Conservation (phyloP, 768 basidiomycete genomes). For the Chalciporus piperatus region DNA sequence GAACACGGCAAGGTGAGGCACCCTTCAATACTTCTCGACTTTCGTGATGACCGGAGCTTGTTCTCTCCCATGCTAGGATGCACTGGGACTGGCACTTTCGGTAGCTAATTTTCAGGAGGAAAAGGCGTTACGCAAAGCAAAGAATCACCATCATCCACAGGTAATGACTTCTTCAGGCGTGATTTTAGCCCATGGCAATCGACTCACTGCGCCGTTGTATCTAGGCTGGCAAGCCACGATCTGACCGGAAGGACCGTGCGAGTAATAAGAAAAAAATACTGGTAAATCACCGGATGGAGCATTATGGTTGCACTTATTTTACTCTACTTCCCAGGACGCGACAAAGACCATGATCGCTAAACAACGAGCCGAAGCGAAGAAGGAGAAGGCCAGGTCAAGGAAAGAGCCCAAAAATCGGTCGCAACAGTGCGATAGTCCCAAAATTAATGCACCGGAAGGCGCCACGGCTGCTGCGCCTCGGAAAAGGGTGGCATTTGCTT, state of each 20-base stretch:
- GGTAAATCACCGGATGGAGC: slow-evolving; percentile 30
- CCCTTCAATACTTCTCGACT: slow-evolving; percentile 8
- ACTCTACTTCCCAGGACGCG: slow-evolving; percentile 36
- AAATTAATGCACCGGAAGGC: slow-evolving; percentile 9
- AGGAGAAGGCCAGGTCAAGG: slow-evolving; percentile 35
- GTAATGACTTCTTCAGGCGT: slow-evolving; percentile 22
- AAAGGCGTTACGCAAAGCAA: slow-evolving; percentile 38
- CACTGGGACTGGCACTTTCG: slow-evolving; percentile 43
- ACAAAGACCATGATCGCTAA: slow-evolving; percentile 39
- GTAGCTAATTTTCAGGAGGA: slow-evolving; percentile 48
- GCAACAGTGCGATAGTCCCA: slow-evolving; percentile 11
- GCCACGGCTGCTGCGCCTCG: slow-evolving; percentile 20
- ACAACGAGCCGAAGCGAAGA: slow-evolving; percentile 37
- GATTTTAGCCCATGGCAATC: slow-evolving; percentile 16
- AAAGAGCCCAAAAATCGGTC: slow-evolving; percentile 20
- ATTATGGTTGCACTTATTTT: slow-evolving; percentile 9
- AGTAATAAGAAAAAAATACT: slow-evolving; percentile 37
- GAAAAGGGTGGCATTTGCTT: slow-evolving; percentile 35
- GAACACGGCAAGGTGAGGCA: slow-evolving; percentile 33
- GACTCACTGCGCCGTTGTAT: slow-evolving; percentile 12
- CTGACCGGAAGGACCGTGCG: slow-evolving; percentile 24
- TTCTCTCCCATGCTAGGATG: slow-evolving; percentile 37
- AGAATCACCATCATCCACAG: slow-evolving; percentile 41
- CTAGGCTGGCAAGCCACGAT: slow-evolving; percentile 29
- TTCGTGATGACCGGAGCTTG: slow-evolving; percentile 22